Base-by-base conservation (phyloP, 257 asterid genomes). In the Lantana camara region DNA sequence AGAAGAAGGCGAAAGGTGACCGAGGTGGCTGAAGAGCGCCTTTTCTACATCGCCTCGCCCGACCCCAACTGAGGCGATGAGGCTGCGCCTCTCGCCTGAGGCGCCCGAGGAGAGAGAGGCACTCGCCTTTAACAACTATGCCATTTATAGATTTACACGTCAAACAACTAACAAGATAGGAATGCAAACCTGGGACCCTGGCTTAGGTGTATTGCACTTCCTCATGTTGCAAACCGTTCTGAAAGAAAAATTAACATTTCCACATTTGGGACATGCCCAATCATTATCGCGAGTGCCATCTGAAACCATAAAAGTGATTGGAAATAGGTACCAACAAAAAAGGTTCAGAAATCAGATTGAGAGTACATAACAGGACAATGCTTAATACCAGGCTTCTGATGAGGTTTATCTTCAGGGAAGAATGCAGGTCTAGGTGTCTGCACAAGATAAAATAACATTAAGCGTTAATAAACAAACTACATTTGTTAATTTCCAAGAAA, bases 141-240 rank as follows among this genome's bases (percentile, higher is more conserved):
- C n/a, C n/a, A n/a, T n/a, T n/a, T n/a, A 50, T 45, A 57, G 19
- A 20, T 47, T 57, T 20, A 53, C 29, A 15, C 9, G 50, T 3
- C 27, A 19, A 35, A 64, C 30, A 69, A 9, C 16, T 21, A 38
- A n/a, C n/a, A 37, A 20, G 23, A 42, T 30, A 45, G 67, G 46
- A 68, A 48, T 16, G 35, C 80, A 67, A 76, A 85, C 97, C 92
- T 85, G 97, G 51, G 90, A 66, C 67, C 89, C 95, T 67, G 97
- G 96, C 80, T 91, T 91, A 22, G 97, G 91, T 6, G 97, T 91
- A 70, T 85, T 80, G 86, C 97, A 91, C 69, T 82, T 91, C 83
- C 97, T 88, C 97, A 91, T 91, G 85, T 91, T 91, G 77, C 96
- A 91, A 51, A 85, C 89, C 7, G 81, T 79, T 76, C 97, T 85